Evolutionary conservation across 306 rosid species (phyloP), one percentile per base, ranked within the genome.

Genomic region (Castanea crenata): DNA sequence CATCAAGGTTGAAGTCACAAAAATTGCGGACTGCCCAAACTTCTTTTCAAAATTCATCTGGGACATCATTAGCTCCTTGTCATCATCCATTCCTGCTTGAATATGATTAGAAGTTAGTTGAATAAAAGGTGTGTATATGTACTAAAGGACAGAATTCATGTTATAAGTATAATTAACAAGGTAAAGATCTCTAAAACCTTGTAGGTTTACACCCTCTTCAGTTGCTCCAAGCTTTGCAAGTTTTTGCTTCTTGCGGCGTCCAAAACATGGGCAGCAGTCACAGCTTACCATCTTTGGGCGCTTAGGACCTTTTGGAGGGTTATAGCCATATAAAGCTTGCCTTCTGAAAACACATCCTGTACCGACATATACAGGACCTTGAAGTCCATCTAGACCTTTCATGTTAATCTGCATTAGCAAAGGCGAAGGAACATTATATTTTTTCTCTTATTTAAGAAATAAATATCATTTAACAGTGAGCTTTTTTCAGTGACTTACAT

Each of bases 321-420:
- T 84, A 74, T 92, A 91, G 16, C 99, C 99, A 73, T 94, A 94
- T 76, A 94, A 82, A 80, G 99, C 99, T 79, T 92, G 97, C 84
- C 99, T 88, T 84, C 92, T 90, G 78, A 94, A 94, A 32, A 92
- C 97, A 79, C 99, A 94, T n/a, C 99, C 99, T 38, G 99, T 92
- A 35, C 99, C 99, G 9, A 94, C 99, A 87, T 92, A 94, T 46
- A 83, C 97, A 67, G 99, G 99, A 56, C 97, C 99, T 78, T 94
- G 99, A 85, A 92, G 84, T 78, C 99, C 99, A 82, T 94, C 99
- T 74, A 94, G 89, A 79, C 97, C 97, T 84, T 91, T 88, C 99
- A 94, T 94, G 91, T 94, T 94, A 79, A 94, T 92, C 98, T 94
- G 87, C 84, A 79, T 18, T 75, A 78, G 57, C 80, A 77, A 71